phyloP scores from a whole-genome alignment of 2,329 filamentous ascomycete genomes.

The Colletotrichum sp. region DNA sequence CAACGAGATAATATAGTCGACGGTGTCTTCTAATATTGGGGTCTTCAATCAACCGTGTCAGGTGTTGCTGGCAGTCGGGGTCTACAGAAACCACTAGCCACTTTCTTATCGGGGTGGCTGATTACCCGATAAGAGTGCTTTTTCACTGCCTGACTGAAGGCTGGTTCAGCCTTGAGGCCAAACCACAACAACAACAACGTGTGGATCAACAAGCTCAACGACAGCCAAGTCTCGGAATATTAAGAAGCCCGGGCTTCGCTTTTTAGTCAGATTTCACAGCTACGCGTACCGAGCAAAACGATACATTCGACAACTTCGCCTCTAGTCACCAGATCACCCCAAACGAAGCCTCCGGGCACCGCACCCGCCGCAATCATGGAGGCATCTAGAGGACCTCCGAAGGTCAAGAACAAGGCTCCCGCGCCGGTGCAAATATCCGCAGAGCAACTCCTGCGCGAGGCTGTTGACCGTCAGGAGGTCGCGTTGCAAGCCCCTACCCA shows the following conservation, averaged over 20 bases:
- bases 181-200: not conserved
- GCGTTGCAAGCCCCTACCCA: conserved; percentile 89
- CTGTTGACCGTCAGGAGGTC: conserved; percentile 93
- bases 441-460: conserved; percentile 95
- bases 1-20: not conserved
- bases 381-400: conserved; percentile 84
- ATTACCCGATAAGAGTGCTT: not conserved
- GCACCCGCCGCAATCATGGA: conserved; percentile 68
- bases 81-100: not conserved
- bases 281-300: not conserved
- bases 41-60: not conserved
- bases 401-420: conserved; percentile 98
- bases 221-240: not conserved
- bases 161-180: not conserved
- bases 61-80: not conserved
- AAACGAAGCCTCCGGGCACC: not conserved
- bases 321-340: not conserved
- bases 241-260: not conserved
- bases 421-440: conserved; percentile 92
- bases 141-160: not conserved
- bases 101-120: not conserved
- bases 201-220: not conserved
- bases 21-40: not conserved
- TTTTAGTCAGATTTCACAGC: not conserved
- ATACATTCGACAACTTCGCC: not conserved